Base-by-base conservation (phyloP, 2,329 filamentous ascomycete species). In the Ophiocordyceps camponoti-saundersi region DNA sequence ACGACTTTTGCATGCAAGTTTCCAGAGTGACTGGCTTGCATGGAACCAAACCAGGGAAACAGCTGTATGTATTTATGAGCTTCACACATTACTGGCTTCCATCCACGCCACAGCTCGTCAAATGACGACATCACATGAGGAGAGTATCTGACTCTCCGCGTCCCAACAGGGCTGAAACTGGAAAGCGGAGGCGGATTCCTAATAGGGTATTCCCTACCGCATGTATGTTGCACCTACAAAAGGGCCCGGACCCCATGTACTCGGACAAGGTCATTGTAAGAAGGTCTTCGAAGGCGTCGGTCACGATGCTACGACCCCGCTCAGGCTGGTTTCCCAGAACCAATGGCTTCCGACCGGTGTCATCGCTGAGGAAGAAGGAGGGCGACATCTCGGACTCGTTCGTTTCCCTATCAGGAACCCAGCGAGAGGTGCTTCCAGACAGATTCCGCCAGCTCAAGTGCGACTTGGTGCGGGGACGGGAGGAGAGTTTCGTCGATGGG, bases 361-460 rank as follows among this genome's bases (percentile, higher is more conserved):
- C 32, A 16, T 34, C 32, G 10, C 13, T n/a, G 6, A 7, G 3
- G 3, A 78, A 77, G 53, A 68, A 71, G 39, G 73, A 77, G 52
- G 78, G 78, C 3, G 71, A 80, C 51, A 81, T 82, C 32, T 77
- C 77, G 0, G 75, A 77, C 46, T 64, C 75, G 1, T 82, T 82
- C 48, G 70, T 71, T 0, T 80, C 77, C 0, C 61, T 82, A 2
- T 76, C 75, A 0, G 73, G 73, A 0, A 56, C 56, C 2, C 55
- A 62, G 8, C 55, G 62, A 5, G 55, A 61, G 12, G 68, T 72
- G 0, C 63, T 82, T 0, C 76, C 77, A 0, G 63, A 70, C 48
- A 65, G 73, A 0, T 82, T 75, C 53, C 67, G 75, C 8, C 57
- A 71, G 21, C 62, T 80, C 12, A 82, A 82, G 53, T 59, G 63